Base-by-base conservation (phyloP, 176 grass and related monocot species). In the Paspalum vaginatum region DNA sequence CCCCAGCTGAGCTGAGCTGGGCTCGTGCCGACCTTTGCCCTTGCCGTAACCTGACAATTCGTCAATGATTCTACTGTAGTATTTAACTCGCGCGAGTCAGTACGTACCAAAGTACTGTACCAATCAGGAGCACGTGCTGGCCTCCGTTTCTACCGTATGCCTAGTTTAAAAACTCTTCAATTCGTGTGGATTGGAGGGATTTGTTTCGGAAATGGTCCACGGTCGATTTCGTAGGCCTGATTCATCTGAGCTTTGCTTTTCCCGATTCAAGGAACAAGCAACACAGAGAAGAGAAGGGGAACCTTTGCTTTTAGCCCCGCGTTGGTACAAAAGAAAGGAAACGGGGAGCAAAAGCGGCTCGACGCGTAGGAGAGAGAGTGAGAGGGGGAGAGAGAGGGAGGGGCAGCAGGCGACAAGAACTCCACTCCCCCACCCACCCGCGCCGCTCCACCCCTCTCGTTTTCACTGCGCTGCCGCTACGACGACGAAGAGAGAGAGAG, bases 351-450 rank as follows among this genome's bases (percentile, higher is more conserved):
- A 61, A 85, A 68, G 63, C 52, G 54, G 25, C 7, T 63, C 6
- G 18, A 74, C 53, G 60, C 18, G 80, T 38, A 61, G 38, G 40
- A n/a, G 47, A 37, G 10, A 58, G 42, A 55, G 14, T 49, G 37
- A 51, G 20, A 48, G 46, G 42, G 5, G 42, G 6, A 47, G 45
- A 47, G 45, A 47, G 9, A 47, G 73, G n/a, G 26, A 20, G 9
- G 8, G 9, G 52, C 5, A 8, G 55, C 61, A 57, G 64, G 65
- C 68, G 81, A 79, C 68, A 75, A 63, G 46, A 84, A 53, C 87
- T 80, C 78, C 88, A 78, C 73, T 78, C 79, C 65, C 78, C 78
- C 70, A 85, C 84, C 79, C 68, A 83, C 73, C 65, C 83, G 68
- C 83, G 45, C 84, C 79, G 66, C 79, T 72, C 54, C 75, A 75